Conservation (phyloP, 768 basidiomycete genomes). For the Mycena galopus region DNA sequence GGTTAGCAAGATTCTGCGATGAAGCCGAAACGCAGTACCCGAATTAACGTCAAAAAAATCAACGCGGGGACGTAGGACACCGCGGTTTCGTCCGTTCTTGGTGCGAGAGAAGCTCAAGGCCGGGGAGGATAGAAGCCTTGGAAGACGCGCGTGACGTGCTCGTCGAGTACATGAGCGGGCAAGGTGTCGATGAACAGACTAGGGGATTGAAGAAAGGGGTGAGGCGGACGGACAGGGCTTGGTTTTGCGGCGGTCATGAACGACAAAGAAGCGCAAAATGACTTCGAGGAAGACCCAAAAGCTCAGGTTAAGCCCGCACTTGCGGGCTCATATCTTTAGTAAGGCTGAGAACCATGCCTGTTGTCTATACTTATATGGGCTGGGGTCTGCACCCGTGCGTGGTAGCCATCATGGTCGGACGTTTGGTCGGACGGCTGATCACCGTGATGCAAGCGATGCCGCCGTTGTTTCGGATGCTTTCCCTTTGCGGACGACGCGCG, state of each 20-base stretch:
- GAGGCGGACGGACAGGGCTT: neutral
- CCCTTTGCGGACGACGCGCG: no score
- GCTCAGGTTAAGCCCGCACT: no score
- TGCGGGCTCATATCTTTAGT: no score
- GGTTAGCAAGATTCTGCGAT: neutral
- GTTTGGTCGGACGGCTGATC: no score
- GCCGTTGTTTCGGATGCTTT: no score
- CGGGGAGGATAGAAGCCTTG: neutral
- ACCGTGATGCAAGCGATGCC: no score
- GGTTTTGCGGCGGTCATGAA: neutral
- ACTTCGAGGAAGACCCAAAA: no score
- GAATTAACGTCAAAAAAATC: neutral
- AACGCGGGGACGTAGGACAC: neutral
- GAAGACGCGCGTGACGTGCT: constrained; percentile 3
- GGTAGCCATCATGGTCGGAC: no score
- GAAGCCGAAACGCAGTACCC: neutral
- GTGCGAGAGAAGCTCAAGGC: neutral
- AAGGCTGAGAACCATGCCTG: no score
- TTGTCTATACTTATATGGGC: no score
- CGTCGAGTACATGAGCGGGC: constrained; percentile 9
- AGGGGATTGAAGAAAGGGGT: constrained; percentile 1
- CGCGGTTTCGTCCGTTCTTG: neutral
- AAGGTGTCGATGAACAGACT: constrained; percentile 14
- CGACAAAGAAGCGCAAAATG: neutral
- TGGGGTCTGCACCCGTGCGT: no score